A percentile compares a stretch with the other conserved stretches of the same genome.
Evolutionary conservation across 164 flowering plant genomes (phyloP).

Genomic region (Buxus sempervirens): DNA sequence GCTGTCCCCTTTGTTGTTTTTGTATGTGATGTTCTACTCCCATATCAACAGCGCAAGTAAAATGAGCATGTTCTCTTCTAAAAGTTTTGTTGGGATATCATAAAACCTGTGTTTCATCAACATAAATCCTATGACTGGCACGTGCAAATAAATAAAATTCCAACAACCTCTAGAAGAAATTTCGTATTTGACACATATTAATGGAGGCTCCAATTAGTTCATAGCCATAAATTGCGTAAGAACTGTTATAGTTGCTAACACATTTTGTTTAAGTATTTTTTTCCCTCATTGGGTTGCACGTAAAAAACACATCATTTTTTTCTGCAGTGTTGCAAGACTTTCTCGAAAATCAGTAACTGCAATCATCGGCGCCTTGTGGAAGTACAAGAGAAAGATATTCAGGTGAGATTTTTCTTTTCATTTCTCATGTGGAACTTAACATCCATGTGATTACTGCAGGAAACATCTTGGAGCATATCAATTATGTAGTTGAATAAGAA

Average conservation of each 20-base stretch:
- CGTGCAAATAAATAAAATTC: too few species aligned
- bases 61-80: too few species aligned
- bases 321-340: slow-evolving; percentile 42
- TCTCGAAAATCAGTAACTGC: slow-evolving; percentile 36
- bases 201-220: too few species aligned
- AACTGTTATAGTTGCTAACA: background rate
- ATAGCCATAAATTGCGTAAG: too few species aligned
- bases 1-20: background rate
- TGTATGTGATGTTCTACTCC: background rate
- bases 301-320: background rate
- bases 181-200: too few species aligned
- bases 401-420: slow-evolving; percentile 34
- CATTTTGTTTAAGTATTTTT: too few species aligned
- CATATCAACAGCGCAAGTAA: too few species aligned
- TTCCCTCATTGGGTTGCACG: too few species aligned
- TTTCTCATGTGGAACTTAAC: background rate
- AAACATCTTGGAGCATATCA: background rate
- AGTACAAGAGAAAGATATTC: slow-evolving; percentile 63
- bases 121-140: too few species aligned
- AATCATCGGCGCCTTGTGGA: slow-evolving; percentile 41
- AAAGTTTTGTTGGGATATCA: too few species aligned
- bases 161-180: too few species aligned
- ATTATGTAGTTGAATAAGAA: background rate
- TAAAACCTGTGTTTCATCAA: too few species aligned
- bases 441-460: background rate